These are phyloP conservation scores for Rubia yunnanensis DNA, from an alignment of 257 asterid genomes.

Conservation along the genomic window DNA sequence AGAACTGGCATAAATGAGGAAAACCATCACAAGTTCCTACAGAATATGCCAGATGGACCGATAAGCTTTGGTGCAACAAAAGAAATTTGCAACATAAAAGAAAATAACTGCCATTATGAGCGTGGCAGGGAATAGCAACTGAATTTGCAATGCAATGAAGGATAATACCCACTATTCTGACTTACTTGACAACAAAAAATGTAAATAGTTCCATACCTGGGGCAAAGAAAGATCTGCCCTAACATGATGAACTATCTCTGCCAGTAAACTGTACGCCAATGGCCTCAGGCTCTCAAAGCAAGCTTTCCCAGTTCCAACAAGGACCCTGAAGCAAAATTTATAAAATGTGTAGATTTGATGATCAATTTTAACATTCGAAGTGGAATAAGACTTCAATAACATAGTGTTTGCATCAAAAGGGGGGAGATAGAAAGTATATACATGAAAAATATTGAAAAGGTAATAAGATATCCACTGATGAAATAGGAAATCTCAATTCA, in stretches of 20 bases:
- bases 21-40: background rate
- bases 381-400: background rate
- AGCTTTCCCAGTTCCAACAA: constrained; percentile 97
- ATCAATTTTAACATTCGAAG: background rate
- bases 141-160: background rate
- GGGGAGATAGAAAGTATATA: background rate
- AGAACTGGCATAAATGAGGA: background rate
- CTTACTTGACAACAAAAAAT: background rate
- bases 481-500: background rate
- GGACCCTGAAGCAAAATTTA: constrained; percentile 66
- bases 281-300: constrained; percentile 98
- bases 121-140: background rate
- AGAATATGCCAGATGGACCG: background rate
- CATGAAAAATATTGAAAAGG: background rate
- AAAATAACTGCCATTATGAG: background rate
- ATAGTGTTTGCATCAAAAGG: background rate
- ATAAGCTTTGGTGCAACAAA: background rate
- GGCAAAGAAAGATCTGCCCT: constrained; percentile 90
- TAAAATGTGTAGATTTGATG: constrained; percentile 14
- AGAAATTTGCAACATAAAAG: background rate
- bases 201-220: constrained; percentile 45
- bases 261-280: constrained; percentile 95
- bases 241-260: constrained; percentile 98
- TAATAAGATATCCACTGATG: background rate
- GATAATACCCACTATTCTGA: background rate